Conservation (phyloP, 169 alveolate species). For the Cryptosporidium xiaoi region DNA sequence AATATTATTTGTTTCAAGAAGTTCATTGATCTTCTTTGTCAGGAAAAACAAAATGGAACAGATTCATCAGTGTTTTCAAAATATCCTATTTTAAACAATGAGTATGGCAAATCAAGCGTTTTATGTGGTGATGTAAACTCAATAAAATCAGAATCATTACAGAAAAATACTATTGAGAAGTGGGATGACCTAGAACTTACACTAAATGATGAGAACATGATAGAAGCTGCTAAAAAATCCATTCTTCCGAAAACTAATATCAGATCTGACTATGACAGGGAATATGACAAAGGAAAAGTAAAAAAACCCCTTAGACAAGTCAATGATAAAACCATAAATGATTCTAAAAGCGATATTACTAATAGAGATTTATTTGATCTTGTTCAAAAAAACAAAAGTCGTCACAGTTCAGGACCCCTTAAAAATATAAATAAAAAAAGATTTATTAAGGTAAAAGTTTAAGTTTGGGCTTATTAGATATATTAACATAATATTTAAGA, state of each 20-base stretch:
- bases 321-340: not conserved
- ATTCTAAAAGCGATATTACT: not conserved
- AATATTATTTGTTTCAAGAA: not conserved
- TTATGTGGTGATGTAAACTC: too few relatives aligned
- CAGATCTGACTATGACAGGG: constrained; percentile 78
- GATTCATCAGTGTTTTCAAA: not conserved
- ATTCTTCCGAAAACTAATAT: constrained; percentile 22
- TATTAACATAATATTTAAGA: too few relatives aligned
- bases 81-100: too few relatives aligned
- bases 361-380: constrained; percentile 52
- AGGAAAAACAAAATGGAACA: not conserved
- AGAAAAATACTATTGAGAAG: not conserved
- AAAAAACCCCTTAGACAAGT: constrained; percentile 64
- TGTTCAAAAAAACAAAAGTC: constrained; percentile 46
- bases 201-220: not conserved
- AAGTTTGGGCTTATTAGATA: too few relatives aligned
- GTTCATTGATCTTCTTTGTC: not conserved
- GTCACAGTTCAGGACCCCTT: not conserved
- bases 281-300: constrained; percentile 77
- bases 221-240: constrained; percentile 19
- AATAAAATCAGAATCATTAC: too few relatives aligned
- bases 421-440: constrained; percentile 9
- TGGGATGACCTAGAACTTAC: constrained; percentile 68
- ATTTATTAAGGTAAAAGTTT: not conserved
- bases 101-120: too few relatives aligned